Evolutionary conservation across 768 basidiomycete species (phyloP).

Genomic region (Lepiota brunneoincarnata): DNA sequence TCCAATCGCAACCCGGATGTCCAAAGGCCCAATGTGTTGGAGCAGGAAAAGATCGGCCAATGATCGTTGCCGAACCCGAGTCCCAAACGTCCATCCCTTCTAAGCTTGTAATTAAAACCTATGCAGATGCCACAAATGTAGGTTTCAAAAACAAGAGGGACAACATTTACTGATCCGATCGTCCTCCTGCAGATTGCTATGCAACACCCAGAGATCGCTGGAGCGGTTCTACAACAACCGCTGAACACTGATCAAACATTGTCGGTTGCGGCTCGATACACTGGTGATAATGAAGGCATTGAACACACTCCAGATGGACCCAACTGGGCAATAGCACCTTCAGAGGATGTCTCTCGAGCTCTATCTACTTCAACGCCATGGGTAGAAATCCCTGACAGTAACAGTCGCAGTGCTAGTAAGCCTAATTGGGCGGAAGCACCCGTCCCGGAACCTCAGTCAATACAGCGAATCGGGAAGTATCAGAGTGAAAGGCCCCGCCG

Average conservation of each 20-base stretch:
- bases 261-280: not conserved
- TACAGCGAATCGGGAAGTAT: not conserved
- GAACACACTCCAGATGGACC: constrained; percentile 25
- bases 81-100: constrained; percentile 14
- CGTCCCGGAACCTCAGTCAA: constrained; percentile 1
- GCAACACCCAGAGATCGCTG: constrained; percentile 30
- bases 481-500: not conserved
- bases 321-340: constrained; percentile 2
- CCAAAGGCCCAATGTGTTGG: not conserved
- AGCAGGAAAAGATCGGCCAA: not conserved
- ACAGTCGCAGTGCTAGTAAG: not conserved
- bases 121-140: constrained; percentile 40
- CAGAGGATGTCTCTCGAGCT: not conserved
- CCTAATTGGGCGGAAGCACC: constrained; percentile 35
- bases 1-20: not conserved
- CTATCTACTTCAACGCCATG: not conserved
- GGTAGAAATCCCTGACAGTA: not conserved
- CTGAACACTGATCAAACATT: constrained; percentile 17
- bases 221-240: constrained; percentile 29
- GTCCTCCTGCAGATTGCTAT: constrained; percentile 27
- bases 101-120: constrained; percentile 23
- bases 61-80: not conserved
- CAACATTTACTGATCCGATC: not conserved
- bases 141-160: constrained; percentile 6
- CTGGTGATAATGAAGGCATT: not conserved